phyloP scores from a whole-genome alignment of 257 asterid genomes.

The Salvia miltiorrhiza region DNA sequence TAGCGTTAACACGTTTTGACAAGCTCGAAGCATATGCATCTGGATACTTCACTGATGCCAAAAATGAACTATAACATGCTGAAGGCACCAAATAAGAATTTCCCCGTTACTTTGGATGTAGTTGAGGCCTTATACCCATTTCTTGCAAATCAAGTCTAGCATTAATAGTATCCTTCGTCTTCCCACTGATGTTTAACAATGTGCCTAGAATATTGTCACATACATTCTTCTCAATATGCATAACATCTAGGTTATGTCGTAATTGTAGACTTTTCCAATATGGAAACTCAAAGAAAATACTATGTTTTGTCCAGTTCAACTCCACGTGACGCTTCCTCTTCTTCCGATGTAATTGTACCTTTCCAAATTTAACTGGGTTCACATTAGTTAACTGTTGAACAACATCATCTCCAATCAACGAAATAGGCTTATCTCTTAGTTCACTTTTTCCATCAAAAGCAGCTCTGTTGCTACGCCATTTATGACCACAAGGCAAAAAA shows the following conservation, averaged over 20 bases:
- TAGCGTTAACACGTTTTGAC: too few species aligned
- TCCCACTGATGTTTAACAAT: neutral
- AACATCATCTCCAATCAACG: neutral
- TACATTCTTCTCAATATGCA: too few species aligned
- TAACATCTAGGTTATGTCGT: neutral
- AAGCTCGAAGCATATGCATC: too few species aligned
- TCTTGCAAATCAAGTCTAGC: neutral
- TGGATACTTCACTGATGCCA: too few species aligned
- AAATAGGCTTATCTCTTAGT: neutral
- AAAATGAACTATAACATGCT: neutral
- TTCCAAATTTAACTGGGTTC: neutral
- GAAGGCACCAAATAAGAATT: neutral
- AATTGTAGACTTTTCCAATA: neutral
- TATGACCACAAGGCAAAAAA: neutral
- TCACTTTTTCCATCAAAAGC: too few species aligned
- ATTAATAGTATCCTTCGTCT: neutral
- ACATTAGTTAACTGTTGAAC: neutral
- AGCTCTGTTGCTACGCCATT: neutral
- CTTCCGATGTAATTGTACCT: neutral
- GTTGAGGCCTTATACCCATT: neutral
- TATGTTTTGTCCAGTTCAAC: too few species aligned
- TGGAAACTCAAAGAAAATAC: too few species aligned
- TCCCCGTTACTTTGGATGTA: neutral
- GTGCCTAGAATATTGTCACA: too few species aligned
- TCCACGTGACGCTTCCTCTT: neutral